Percentiles rank a stretch among this genome's conserved stretches.
Evolutionary conservation across 2,329 filamentous ascomycete genomes (phyloP).

Genomic region (Pyrenophora graminea): DNA sequence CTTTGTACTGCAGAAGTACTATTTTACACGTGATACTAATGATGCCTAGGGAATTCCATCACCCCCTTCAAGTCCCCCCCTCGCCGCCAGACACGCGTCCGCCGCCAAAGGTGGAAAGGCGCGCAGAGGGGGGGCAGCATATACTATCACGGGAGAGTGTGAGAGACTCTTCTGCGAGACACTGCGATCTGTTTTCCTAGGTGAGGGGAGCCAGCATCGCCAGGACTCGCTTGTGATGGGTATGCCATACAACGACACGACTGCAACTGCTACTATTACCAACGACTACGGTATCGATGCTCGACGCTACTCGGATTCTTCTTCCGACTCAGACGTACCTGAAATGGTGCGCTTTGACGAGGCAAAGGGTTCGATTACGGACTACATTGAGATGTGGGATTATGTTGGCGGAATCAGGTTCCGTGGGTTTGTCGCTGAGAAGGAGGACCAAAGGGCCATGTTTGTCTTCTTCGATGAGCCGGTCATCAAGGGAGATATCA

Average conservation of each 20-base stretch:
- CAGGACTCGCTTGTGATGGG: conserved; percentile 85
- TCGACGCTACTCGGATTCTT: conserved; percentile 24
- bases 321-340: conserved; percentile 41
- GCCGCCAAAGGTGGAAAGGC: conserved; percentile 56
- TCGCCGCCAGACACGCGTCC: conserved; percentile 54
- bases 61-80: conserved; percentile 86
- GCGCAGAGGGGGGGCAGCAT: conserved; percentile 84
- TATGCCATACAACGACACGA: conserved; percentile 55
- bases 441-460: conserved; percentile 71
- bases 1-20: neutral
- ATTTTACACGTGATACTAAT: conserved; percentile 1
- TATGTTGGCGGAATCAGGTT: conserved; percentile 84
- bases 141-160: conserved; percentile 98
- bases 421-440: conserved; percentile 78
- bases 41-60: conserved; percentile 71
- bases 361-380: conserved; percentile 50
- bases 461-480: conserved; percentile 86
- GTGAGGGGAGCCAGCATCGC: conserved; percentile 81
- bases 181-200: conserved; percentile 91
- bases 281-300: conserved; percentile 39
- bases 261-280: conserved; percentile 31
- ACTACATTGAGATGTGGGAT: conserved; percentile 82
- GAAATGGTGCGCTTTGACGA: conserved; percentile 25
- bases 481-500: conserved; percentile 75
- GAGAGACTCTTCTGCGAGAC: conserved; percentile 99